These are phyloP conservation scores for Phytopythium sindhum DNA, from an alignment of 352 stramenopile species.

Conservation along the genomic window DNA sequence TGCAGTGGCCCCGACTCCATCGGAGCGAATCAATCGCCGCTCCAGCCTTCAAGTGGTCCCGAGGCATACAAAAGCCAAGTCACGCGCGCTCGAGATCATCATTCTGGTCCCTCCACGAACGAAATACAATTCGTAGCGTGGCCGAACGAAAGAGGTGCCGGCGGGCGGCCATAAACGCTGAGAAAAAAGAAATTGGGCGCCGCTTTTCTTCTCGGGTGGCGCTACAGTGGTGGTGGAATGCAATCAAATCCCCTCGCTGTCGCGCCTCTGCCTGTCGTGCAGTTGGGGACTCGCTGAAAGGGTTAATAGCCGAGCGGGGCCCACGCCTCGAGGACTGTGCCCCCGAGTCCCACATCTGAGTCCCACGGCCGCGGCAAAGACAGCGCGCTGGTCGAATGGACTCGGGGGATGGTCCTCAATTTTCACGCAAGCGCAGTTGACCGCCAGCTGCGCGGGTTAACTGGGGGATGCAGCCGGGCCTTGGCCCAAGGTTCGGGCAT, in stretches of 20 bases:
- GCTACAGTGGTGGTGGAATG: no score
- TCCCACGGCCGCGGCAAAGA: neutral
- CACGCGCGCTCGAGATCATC: neutral
- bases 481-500: no score
- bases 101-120: constrained; percentile 2
- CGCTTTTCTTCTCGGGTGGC: no score
- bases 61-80: no score
- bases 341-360: neutral
- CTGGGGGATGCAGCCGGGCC: neutral
- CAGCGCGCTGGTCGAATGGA: neutral
- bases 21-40: no score
- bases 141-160: neutral
- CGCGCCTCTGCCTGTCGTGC: neutral
- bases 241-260: no score
- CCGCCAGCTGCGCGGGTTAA: constrained; percentile 5
- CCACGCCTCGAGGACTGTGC: no score
- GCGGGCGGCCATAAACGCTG: neutral
- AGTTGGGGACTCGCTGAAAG: no score
- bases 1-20: no score
- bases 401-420: neutral
- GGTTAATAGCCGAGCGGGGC: no score
- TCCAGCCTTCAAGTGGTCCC: no score
- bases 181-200: constrained; percentile 7
- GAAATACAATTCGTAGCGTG: constrained; percentile 1
- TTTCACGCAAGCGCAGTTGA: constrained; percentile 6